Evolutionary conservation across 805 yeast genomes (phyloP), one percentile per base, ranked within the genome.

Genomic region (Zygoascus tannicola): DNA sequence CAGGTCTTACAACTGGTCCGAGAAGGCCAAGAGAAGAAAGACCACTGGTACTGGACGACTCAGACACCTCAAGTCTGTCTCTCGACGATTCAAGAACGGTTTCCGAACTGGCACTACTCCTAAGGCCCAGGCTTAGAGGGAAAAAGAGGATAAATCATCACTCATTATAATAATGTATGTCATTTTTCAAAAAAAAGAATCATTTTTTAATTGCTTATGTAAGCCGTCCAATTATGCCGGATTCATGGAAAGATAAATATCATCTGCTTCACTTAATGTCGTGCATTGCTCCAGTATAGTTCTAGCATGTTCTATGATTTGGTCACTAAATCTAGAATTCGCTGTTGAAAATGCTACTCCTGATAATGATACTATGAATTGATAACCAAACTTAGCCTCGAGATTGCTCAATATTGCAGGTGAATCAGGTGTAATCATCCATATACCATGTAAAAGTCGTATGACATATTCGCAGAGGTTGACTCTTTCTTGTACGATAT

Each of bases 11-110:
- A 92, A 92, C 96, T 92, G 98, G 98, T 96, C 94, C 73, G 74
- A 75, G 60, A 92, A 92, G 84, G 95, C 97, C 68, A 85, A 88
- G 83, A 87, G 98, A 86, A 87, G 98, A 85, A 83, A 84, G 74
- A 92, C 98, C 62, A 88, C 97, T 63, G 98, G 98, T 80, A 81
- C 97, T 71, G 98, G 98, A 76, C 94, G 98, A 78, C 85, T 86
- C 94, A 78, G 88, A 72, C 79, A 90, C 87, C 81, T 92, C 74
- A 92, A 90, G 80, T 81, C 80, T 74, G 95, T 92, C 64, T 75
- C 92, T 62, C 88, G 97, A 81, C 85, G 87, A 79, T 90, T 90
- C 85, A 85, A 88, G 85, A 90, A 90, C 81, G 94, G 87, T 71
- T 92, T 92, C 96, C 96, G 85, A 74, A 69, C 95, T 64, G 85